A percentile compares a stretch with the other conserved stretches of the same genome.
Evolutionary conservation across 129 eudicot genomes (phyloP).

Genomic region (Artemisia argyi): DNA sequence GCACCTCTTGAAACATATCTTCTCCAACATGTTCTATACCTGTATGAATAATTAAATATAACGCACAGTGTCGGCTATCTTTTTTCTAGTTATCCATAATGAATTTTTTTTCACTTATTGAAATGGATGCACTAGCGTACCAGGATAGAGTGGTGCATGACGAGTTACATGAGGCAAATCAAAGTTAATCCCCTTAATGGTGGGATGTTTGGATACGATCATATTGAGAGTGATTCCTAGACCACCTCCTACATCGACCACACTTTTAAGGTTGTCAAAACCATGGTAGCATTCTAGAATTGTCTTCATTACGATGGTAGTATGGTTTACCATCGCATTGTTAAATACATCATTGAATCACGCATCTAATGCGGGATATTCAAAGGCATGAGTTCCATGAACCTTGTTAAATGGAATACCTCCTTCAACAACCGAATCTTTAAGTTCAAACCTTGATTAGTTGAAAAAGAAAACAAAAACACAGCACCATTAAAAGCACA

Average conservation of each 20-base stretch:
- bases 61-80: too few species aligned
- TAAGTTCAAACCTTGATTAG: constrained; percentile 29
- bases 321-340: too few species aligned
- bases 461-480: neutral
- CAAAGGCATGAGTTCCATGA: too few species aligned
- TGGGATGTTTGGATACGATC: constrained; percentile 33
- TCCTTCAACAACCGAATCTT: constrained; percentile 27
- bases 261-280: too few species aligned
- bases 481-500: neutral
- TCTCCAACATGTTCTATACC: too few species aligned
- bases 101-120: neutral
- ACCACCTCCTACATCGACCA: constrained; percentile 56
- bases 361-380: too few species aligned
- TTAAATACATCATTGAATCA: too few species aligned
- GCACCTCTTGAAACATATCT: too few species aligned
- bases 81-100: neutral
- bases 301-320: too few species aligned
- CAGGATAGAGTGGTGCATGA: constrained; percentile 30
- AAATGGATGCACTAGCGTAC: constrained; percentile 14
- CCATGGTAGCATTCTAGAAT: too few species aligned
- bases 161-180: constrained; percentile 45
- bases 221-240: constrained; percentile 32
- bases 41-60: too few species aligned
- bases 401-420: too few species aligned
- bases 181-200: constrained; percentile 40